Base-by-base conservation (phyloP, 495 filamentous ascomycete species). In the Aspergillus campestris region DNA sequence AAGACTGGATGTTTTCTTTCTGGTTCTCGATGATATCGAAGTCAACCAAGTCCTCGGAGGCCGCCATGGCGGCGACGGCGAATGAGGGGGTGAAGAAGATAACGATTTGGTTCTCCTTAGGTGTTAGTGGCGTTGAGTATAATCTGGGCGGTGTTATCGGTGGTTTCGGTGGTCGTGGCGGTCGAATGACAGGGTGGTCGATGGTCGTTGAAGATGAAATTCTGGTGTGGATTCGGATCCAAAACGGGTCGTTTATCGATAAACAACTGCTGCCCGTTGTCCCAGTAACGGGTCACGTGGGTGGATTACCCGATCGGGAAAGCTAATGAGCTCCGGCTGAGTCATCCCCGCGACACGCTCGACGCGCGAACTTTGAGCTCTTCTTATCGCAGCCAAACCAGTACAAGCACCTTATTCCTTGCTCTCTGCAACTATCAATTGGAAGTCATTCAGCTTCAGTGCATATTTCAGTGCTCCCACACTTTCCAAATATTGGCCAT, bases 11-110 rank as follows among this genome's bases (percentile, higher is more conserved):
- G 59, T 98, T 97, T 66, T 98, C 92, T 66, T 98, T 98, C 57
- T 95, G 89, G 35, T 75, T 77, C 62, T 98, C 92, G 67, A 98
- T 97, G 49, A 96, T 80, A 49, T 94, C 85, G 73, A 98, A 97
- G 65, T 94, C 79, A 58, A 95, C 86, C 12, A 81, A 62, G 51
- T 84, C 79, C 30, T 77, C 71, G 29, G 74, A 59, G 42, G 56
- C 67, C 56, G 73, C 65, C 75, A 79, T 79, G 31, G 54, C 59
- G 59, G 49, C 56, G 56, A 57, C 37, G 41, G 41, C 37, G 37
- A 31, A 18, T 27, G 42, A 39, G 18, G 33, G 29, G 18, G 1
- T 24, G 1, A 24, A 24, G 4, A 4, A 24, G 18, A 24, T 2
- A 24, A 24, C 18, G 4, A 24, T 24, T 4, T 24, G 18, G 1